Conservation (phyloP, 2,329 filamentous ascomycete genomes). For the Diaporthe batatas region DNA sequence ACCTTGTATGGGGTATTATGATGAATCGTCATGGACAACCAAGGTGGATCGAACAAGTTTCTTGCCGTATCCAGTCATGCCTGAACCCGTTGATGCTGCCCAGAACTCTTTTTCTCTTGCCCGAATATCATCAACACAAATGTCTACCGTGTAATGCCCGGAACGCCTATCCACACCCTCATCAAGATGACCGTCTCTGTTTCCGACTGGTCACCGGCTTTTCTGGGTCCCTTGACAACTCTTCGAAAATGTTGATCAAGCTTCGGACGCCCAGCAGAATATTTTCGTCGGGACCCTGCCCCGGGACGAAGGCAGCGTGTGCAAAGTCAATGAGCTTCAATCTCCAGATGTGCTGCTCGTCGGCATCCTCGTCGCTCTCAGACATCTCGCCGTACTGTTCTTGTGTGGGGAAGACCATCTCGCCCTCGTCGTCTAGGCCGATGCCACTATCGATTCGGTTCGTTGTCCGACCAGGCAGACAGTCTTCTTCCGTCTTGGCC, state of each 20-base stretch:
- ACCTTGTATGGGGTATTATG: conserved; percentile 42
- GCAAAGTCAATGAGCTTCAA: conserved; percentile 98
- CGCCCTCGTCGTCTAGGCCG: conserved; percentile 59
- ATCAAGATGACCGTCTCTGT: conserved; percentile 31
- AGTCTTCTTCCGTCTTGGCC: conserved; percentile 51
- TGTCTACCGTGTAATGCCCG: conserved; percentile 27
- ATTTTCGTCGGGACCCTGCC: conserved; percentile 89
- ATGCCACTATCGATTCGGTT: conserved; percentile 70
- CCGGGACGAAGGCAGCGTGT: conserved; percentile 86
- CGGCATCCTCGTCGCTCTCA: conserved; percentile 66
- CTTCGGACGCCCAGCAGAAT: conserved; percentile 79
- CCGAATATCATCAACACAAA: conserved; percentile 39
- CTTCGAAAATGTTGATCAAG: conserved; percentile 77
- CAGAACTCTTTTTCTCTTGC: conserved; percentile 41
- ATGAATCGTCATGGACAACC: conserved; percentile 38
- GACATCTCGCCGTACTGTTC: conserved; percentile 54
- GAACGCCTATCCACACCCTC: conserved; percentile 33
- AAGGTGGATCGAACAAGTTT: conserved; percentile 29
- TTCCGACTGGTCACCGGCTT: conserved; percentile 17
- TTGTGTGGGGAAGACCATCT: conserved; percentile 46
- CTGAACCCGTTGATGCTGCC: conserved; percentile 41
- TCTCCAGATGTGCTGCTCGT: conserved; percentile 76
- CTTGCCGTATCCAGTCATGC: conserved; percentile 35
- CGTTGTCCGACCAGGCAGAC: conserved; percentile 51
- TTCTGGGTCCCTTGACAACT: conserved; percentile 60